Evolutionary conservation across 129 eudicot genomes (phyloP), one percentile per base, ranked within the genome.

Genomic region (Mikania micrantha): DNA sequence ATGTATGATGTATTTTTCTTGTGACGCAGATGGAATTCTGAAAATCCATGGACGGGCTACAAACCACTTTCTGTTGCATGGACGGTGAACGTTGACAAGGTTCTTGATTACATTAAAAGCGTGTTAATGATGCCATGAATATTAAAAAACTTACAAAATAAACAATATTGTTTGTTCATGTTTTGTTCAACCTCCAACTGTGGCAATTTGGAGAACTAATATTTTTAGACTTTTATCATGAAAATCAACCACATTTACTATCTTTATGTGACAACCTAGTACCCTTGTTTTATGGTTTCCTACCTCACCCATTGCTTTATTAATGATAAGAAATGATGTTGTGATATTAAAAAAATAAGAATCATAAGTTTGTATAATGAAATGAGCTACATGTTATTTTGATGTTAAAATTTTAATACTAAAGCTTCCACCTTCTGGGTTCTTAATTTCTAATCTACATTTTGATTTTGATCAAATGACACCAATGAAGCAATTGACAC

Each of bases 11-110:
- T 7, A 2, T 41, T 2, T 13, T 54, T 61, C 22, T 49, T 38
- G 39, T 54, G 38, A 40, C 67, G 73, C 85, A 91, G 95, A 42
- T 91, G 97, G 97, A 87, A 91, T 78, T 48, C 90, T 9, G 80
- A 80, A 65, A 87, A 91, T 59, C 97, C 94, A 9, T 91, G 97
- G 97, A 67, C 90, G 4, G 96, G 80, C 3, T 81, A 80, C 72
- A 77, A 91, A 54, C 96, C 96, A 0, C 61, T 88, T 41, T 85
- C 88, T 19, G 90, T 91, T 64, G 97, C 96, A 3, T 91, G 97
- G 97, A 87, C 90, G 1, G 88, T 91, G 64, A 69, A 91, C n/a
- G 90, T 78, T 22, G 83, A 81, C 60, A 87, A 77, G 79, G 95
- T 85, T 56, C 77, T 72, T 17, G 56, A 38, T 39, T 87, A 81